Base-by-base conservation (phyloP, 1,284 basidiomycete genomes). In the Flammula alnicola region DNA sequence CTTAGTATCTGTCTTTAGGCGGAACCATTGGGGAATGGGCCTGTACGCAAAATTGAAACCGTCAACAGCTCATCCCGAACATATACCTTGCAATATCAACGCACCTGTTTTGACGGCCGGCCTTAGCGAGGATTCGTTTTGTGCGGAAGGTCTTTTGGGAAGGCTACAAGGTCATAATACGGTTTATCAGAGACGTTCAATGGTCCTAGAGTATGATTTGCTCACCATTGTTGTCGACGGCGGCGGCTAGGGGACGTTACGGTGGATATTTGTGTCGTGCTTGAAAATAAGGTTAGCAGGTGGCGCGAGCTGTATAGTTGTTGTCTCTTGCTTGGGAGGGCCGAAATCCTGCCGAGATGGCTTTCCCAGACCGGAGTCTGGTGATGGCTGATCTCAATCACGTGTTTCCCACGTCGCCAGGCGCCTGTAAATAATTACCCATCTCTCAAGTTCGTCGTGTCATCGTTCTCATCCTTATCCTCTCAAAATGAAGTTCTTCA, bases 1-100 rank as follows among this genome's bases (percentile, higher is more conserved):
- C 78, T 94, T 95, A 58, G 85, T 91, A 74, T 94, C 95, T 63
- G 93, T 89, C 84, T 97, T 98, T 60, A 98, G 80, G 64, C 95
- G 93, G 86, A 95, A 98, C 95, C 95, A 98, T 69, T 96, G 93
- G 59, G 95, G 95, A 59, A 98, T 96, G 60, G 95, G 95, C 69
- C 91, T 93, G 51, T 23, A 22, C 46, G 37, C 42, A 36, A 27
- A 50, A 32, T 56, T 41, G 56, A 54, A 35, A 38, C 35, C 25
- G 37, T 62, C 46, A 56, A 9, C 35, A 41, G 35, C 32, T 35
- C 19, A 26, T 29, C 51, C 44, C 36, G 44, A 25, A 11, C 25
- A 33, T 41, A 11, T 20, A 4, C 17, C 26, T 16, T 47, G 14
- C 12, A 30, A 35, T 9, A 12, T 7, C 23, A 51, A 73, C 84